Percentiles rank a stretch among this genome's conserved stretches.
Evolutionary conservation across 2,329 filamentous ascomycete species (phyloP).

Genomic region (Nemania abortiva): DNA sequence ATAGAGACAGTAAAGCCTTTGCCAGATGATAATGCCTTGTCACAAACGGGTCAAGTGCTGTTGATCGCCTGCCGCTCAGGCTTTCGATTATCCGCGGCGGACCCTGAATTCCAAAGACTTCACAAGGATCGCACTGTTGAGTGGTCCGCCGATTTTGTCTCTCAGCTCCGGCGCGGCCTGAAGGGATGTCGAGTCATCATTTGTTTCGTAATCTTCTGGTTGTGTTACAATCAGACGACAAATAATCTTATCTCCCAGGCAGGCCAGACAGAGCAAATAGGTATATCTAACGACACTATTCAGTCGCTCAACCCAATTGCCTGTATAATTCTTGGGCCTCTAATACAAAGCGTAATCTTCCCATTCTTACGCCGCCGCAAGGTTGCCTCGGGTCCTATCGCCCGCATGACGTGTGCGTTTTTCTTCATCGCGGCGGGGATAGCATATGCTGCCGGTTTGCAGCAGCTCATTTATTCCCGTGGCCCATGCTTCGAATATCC

Average conservation of each 20-base stretch:
- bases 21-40: conserved; percentile 1
- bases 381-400: conserved; percentile 65
- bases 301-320: conserved; percentile 66
- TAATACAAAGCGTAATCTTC: conserved; percentile 66
- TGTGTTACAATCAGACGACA: conserved; percentile 57
- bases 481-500: conserved; percentile 39
- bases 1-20: not conserved
- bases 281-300: conserved; percentile 67
- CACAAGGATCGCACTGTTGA: not conserved
- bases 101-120: not conserved
- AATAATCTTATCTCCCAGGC: conserved; percentile 68
- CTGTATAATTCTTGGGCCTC: conserved; percentile 66
- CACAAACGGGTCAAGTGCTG: not conserved
- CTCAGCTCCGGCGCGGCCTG: not conserved
- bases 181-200: conserved; percentile 13
- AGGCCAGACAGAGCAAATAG: conserved; percentile 63
- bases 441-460: conserved; percentile 62
- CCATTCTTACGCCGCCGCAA: conserved; percentile 60
- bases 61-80: not conserved
- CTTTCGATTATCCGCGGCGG: conserved; percentile 5
- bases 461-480: conserved; percentile 55
- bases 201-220: conserved; percentile 14
- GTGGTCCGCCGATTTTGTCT: not conserved
- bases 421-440: conserved; percentile 60
- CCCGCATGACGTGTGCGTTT: conserved; percentile 65